Base-by-base conservation (phyloP, 257 asterid species). In the Echium plantagineum region DNA sequence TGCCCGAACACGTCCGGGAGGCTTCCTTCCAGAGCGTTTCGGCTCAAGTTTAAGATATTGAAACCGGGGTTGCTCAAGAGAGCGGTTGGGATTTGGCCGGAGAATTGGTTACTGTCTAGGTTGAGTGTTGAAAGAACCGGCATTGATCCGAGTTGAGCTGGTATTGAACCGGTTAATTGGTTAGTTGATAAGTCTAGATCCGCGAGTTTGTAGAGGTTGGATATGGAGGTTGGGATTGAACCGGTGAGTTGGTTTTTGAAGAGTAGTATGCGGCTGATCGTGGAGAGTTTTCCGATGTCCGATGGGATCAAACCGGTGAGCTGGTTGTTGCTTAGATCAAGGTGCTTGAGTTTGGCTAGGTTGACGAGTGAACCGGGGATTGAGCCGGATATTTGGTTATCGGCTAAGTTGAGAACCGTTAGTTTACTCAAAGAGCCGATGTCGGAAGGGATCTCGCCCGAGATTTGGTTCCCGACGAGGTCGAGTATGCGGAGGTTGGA, bases 241-340 rank as follows among this genome's bases (percentile, higher is more conserved):
- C 98, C 96, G 78, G 83, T 77, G 57, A 91, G 85, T 60, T 78
- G 80, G 82, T 91, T 91, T 9, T 88, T 75, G 72, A 69, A 71
- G 58, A 91, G 72, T 26, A 91, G 56, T 42, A 85, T 88, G 28
- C 98, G 80, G 93, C 98, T 91, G 84, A 91, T 73, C 98, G 88
- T 91, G 35, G 83, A 62, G 18, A 91, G 66, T 48, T 91, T 79
- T 2, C 96, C 98, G 31, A 91, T 69, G 57, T 85, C 88, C 0
- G 78, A 15, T 1, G 98, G 98, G 63, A 91, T 83, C 55, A 63
- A 65, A 5, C 96, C 94, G 69, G 80, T 9, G 75, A 91, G 73
- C 21, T 73, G 63, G 63, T 91, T 91, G 75, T 74, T 75, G 78
- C 89, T 80, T 61, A 91, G 85, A 12, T 91, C 98, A 2, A 91